These are phyloP conservation scores for Platismatia glauca DNA, from an alignment of 495 filamentous ascomycete species.

Conservation along the genomic window DNA sequence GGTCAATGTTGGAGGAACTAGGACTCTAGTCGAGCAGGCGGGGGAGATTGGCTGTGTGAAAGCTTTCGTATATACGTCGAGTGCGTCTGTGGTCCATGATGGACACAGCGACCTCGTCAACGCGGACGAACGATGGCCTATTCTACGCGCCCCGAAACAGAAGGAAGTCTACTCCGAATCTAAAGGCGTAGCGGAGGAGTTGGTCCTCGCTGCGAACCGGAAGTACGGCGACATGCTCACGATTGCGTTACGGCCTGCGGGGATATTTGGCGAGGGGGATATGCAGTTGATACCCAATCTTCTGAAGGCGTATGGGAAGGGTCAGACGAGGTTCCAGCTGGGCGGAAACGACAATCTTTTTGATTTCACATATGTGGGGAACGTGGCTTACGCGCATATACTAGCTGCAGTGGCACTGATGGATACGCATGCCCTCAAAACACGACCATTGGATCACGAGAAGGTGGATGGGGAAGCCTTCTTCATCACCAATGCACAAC, in stretches of 20 bases:
- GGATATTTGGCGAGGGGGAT: slow-evolving; percentile 88
- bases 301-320: slow-evolving; percentile 52
- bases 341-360: slow-evolving; percentile 76
- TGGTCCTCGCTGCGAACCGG: slow-evolving; percentile 80
- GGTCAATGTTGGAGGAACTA: slow-evolving; percentile 91
- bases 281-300: slow-evolving; percentile 54
- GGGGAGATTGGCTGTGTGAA: slow-evolving; percentile 65
- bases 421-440: slow-evolving; percentile 39
- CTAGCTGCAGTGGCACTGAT: slow-evolving; percentile 62
- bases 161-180: slow-evolving; percentile 88
- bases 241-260: slow-evolving; percentile 71
- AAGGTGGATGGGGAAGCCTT: slow-evolving; percentile 89
- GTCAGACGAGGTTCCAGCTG: slow-evolving; percentile 71
- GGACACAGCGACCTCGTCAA: slow-evolving; percentile 73
- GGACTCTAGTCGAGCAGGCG: slow-evolving; percentile 65
- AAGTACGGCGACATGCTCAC: slow-evolving; percentile 60
- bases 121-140: slow-evolving; percentile 80
- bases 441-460: slow-evolving; percentile 60
- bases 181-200: slow-evolving; percentile 78
- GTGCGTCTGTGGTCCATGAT: slow-evolving; percentile 79
- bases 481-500: slow-evolving; percentile 87
- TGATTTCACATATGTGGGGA: slow-evolving; percentile 50
- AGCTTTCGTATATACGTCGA: slow-evolving; percentile 91
- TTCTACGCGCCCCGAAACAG: slow-evolving; percentile 60
- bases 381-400: slow-evolving; percentile 41